A percentile compares a stretch with the other conserved stretches of the same genome.
phyloP scores from a whole-genome alignment of 495 filamentous ascomycete species.

The Trichoderma erinaceum region DNA sequence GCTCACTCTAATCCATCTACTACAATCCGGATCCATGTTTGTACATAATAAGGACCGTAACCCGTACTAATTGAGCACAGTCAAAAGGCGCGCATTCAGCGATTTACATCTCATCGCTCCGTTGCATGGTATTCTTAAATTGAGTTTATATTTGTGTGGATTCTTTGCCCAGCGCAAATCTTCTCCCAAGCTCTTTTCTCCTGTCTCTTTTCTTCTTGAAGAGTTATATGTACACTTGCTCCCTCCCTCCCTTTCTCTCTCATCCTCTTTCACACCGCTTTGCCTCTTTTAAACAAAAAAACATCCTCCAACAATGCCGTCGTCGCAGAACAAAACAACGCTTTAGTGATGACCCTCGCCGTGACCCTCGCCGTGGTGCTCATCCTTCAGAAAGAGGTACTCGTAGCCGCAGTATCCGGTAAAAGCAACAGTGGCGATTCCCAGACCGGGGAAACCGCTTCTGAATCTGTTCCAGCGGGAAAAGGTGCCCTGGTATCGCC shows the following conservation, averaged over 20 bases:
- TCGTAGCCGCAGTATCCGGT: constrained; percentile 83
- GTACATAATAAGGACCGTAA: no score
- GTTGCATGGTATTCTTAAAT: background rate
- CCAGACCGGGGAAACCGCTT: constrained; percentile 78
- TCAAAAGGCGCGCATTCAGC: background rate
- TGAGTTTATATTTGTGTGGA: constrained; percentile 4
- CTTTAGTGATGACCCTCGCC: constrained; percentile 34
- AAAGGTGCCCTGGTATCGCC: constrained; percentile 89
- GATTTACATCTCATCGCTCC: background rate
- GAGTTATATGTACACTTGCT: constrained; percentile 20
- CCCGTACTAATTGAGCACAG: no score
- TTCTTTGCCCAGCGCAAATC: background rate
- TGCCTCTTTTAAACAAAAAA: background rate
- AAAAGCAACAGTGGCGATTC: constrained; percentile 87
- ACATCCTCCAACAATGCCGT: background rate
- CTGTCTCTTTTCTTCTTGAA: background rate
- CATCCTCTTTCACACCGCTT: background rate
- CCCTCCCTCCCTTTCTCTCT: background rate
- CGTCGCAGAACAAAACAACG: background rate
- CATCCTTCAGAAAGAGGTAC: constrained; percentile 73
- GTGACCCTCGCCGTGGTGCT: constrained; percentile 56
- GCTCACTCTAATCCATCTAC: no score
- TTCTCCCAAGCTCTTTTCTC: background rate
- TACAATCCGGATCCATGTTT: no score
- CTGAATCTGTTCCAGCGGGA: constrained; percentile 82